These are phyloP conservation scores for Musa acuminata DNA, from an alignment of 176 grass and related monocot species.

Conservation along the genomic window DNA sequence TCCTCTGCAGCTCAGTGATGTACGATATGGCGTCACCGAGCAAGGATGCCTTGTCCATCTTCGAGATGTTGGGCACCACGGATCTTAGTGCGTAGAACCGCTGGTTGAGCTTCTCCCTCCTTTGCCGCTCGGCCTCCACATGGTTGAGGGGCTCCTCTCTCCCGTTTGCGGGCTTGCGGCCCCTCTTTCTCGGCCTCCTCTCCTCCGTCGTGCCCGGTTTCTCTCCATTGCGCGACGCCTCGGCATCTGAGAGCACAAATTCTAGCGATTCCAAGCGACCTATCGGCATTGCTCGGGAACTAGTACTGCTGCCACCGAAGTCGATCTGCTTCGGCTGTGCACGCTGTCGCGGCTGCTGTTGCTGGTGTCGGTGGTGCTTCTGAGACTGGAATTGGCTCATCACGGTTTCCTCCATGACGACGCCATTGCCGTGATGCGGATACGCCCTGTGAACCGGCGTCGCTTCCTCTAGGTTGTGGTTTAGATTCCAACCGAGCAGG, in stretches of 20 bases:
- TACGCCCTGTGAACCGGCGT: background rate
- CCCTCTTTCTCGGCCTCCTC: constrained; percentile 41
- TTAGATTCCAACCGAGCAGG: background rate
- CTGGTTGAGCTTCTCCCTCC: constrained; percentile 87
- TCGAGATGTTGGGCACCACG: constrained; percentile 69
- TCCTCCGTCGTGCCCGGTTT: constrained; percentile 3
- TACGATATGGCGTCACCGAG: constrained; percentile 62
- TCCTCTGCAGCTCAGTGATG: constrained; percentile 68
- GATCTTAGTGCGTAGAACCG: constrained; percentile 75
- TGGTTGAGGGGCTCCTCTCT: constrained; percentile 82
- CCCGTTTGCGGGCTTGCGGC: constrained; percentile 76
- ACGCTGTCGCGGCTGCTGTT: constrained; percentile 1
- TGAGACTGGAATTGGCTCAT: no score
- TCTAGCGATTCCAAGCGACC: constrained; percentile 7
- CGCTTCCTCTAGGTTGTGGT: background rate
- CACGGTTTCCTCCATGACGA: background rate
- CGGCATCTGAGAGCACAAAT: constrained; percentile 11
- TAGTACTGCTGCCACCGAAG: constrained; percentile 7
- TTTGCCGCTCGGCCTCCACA: constrained; percentile 79
- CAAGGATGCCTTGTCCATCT: constrained; percentile 33
- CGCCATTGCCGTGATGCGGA: background rate
- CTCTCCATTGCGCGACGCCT: constrained; percentile 9
- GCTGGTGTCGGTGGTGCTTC: background rate
- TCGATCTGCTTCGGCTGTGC: background rate
- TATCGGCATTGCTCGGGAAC: background rate